Evolutionary conservation across 2,329 filamentous ascomycete genomes (phyloP).

Genomic region (Aureobasidium melanogenum): DNA sequence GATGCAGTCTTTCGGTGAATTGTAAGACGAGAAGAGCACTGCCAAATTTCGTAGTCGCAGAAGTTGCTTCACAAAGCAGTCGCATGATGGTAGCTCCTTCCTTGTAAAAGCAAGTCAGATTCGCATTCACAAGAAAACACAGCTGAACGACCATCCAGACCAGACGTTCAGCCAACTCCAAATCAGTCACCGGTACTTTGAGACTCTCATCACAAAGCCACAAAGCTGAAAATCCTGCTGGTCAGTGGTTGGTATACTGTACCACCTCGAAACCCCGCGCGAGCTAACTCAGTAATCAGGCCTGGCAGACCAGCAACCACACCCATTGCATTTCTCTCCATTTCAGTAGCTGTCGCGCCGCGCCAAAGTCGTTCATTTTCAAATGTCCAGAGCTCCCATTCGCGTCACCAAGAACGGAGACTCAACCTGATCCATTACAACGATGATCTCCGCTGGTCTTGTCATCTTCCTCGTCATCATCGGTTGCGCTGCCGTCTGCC

Average conservation of each 20-base stretch:
- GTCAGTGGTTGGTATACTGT: conserved; percentile 5
- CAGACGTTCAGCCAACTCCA: background rate
- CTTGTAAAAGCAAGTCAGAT: background rate
- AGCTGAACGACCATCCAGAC: background rate
- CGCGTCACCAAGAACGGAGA: background rate
- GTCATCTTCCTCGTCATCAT: conserved; percentile 14
- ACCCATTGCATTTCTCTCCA: background rate
- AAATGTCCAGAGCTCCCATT: background rate
- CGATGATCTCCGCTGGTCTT: conserved; percentile 7
- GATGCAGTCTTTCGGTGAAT: background rate
- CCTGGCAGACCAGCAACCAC: background rate
- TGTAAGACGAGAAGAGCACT: background rate
- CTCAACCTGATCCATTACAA: background rate
- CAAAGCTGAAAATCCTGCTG: conserved; percentile 1
- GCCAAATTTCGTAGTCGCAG: background rate
- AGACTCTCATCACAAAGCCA: background rate
- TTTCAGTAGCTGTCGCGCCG: background rate
- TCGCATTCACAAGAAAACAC: background rate
- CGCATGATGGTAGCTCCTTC: background rate
- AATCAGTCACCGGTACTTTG: background rate
- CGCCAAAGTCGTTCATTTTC: background rate
- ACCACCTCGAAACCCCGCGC: conserved; percentile 8
- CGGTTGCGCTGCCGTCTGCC: conserved; percentile 8
- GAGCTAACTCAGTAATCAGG: background rate
- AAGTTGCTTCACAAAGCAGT: conserved; percentile 1